Percentiles rank a stretch among this genome's conserved stretches.
These are phyloP conservation scores for Paraurostyla sp. DNA, from an alignment of 73 alveolate genomes.

Conservation along the genomic window DNA sequence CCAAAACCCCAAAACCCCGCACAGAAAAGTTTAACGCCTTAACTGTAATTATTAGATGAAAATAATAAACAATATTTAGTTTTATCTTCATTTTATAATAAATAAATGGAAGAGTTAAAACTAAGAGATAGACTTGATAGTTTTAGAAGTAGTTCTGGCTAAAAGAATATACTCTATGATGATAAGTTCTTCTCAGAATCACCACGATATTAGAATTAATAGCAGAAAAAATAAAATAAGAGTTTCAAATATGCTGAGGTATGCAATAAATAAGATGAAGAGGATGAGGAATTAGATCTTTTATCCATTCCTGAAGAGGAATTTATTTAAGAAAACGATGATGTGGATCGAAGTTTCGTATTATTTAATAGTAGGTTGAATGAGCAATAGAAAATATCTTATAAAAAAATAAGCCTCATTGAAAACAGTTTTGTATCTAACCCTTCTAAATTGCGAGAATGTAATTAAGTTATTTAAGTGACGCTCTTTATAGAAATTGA, in stretches of 20 bases:
- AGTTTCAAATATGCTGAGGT: background rate
- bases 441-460: background rate
- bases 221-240: background rate
- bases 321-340: background rate
- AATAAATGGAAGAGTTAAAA: constrained; percentile 11
- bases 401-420: background rate
- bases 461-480: background rate
- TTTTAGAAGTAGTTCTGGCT: background rate
- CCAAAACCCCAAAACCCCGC: too few relatives aligned
- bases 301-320: constrained; percentile 1
- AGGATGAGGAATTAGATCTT: background rate
- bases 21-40: too few relatives aligned
- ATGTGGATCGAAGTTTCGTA: background rate
- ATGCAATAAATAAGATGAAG: background rate
- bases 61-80: too few relatives aligned
- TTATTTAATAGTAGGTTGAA: background rate
- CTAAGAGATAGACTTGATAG: background rate
- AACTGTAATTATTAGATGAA: too few relatives aligned
- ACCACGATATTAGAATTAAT: background rate
- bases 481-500: background rate
- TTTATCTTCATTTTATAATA: too few relatives aligned
- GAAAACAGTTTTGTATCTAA: background rate
- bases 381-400: background rate
- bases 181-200: background rate
- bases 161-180: background rate